These are phyloP conservation scores for Patellifolia procumbens DNA, from an alignment of 179 eudicot genomes.

Conservation along the genomic window DNA sequence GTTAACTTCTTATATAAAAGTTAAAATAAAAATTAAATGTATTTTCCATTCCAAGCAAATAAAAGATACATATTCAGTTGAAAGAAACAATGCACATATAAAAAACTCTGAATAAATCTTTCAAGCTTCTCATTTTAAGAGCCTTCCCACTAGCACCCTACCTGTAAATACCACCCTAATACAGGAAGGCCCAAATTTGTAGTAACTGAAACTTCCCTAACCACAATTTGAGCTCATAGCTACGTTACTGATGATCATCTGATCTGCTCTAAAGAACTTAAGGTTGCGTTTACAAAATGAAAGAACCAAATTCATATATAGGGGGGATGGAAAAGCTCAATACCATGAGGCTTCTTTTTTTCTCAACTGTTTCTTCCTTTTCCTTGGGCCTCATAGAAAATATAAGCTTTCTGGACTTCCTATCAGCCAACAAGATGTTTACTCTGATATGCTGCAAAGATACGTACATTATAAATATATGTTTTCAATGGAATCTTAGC, in stretches of 20 bases:
- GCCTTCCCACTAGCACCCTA: neutral
- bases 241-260: neutral
- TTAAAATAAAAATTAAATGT: too few species aligned
- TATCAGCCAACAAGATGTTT: constrained; percentile 67
- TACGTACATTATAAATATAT: constrained; percentile 10
- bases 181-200: neutral
- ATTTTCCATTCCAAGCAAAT: too few species aligned
- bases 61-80: too few species aligned
- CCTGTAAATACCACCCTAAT: neutral
- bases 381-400: constrained; percentile 80
- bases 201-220: neutral
- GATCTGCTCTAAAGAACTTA: too few species aligned
- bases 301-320: neutral
- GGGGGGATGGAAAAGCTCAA: constrained; percentile 22
- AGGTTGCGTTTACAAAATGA: neutral
- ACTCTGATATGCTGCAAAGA: constrained; percentile 69
- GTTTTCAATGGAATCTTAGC: neutral
- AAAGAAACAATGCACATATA: too few species aligned
- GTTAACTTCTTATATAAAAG: too few species aligned
- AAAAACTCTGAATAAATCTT: too few species aligned
- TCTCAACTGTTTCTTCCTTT: constrained; percentile 65
- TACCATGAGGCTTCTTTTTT: constrained; percentile 89
- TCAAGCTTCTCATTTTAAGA: too few species aligned
- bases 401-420: constrained; percentile 69
- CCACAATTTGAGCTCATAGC: neutral